These are phyloP conservation scores for Boletus sensibilis DNA, from an alignment of 768 basidiomycete species.

Conservation along the genomic window DNA sequence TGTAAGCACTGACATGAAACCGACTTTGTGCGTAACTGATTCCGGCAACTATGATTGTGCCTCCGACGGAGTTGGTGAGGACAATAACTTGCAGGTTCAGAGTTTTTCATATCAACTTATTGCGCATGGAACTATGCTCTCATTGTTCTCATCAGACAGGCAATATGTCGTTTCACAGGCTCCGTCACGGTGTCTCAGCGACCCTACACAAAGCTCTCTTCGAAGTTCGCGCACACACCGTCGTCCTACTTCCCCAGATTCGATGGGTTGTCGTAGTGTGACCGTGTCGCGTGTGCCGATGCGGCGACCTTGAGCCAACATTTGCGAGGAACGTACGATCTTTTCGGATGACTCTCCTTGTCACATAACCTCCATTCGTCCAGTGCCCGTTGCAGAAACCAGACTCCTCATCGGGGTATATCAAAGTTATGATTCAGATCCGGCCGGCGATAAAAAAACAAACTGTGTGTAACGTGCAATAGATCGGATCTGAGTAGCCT, in stretches of 20 bases:
- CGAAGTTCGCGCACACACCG: not conserved
- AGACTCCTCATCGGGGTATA: slow-evolving; percentile 2
- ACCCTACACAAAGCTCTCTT: not conserved
- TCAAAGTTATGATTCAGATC: slow-evolving; percentile 16
- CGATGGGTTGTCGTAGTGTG: not conserved
- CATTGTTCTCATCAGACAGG: slow-evolving; percentile 7
- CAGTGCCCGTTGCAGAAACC: slow-evolving; percentile 8
- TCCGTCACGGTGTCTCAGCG: slow-evolving; percentile 1
- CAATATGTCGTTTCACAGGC: not conserved
- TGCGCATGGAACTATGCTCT: not conserved
- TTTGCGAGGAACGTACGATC: slow-evolving; percentile 10
- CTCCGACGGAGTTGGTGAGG: no score
- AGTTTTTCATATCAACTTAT: not conserved
- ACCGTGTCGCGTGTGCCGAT: slow-evolving; percentile 21
- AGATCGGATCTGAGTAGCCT: slow-evolving; percentile 19
- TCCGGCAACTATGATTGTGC: not conserved
- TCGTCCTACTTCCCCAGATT: not conserved
- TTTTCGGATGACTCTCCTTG: not conserved
- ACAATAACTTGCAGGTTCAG: no score
- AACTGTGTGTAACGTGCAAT: not conserved
- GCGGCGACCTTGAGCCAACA: slow-evolving; percentile 22
- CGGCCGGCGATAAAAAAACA: slow-evolving; percentile 5
- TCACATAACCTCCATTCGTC: slow-evolving; percentile 14
- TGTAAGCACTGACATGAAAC: slow-evolving; percentile 12
- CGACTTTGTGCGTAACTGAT: slow-evolving; percentile 5